phyloP scores from a whole-genome alignment of 257 asterid species.

The Solanum arcanum region DNA sequence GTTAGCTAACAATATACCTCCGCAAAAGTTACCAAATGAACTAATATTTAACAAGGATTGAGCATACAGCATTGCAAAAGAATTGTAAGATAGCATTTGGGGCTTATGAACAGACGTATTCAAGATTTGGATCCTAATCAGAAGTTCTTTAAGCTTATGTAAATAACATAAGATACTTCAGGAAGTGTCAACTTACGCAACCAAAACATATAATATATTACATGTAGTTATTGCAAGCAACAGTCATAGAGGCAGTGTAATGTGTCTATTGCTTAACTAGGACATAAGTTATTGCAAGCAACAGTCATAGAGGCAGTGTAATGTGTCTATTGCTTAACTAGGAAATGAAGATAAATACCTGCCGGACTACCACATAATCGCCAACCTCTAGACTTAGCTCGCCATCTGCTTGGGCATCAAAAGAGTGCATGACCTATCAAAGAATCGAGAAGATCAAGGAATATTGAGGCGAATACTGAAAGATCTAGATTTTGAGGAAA shows the following conservation, averaged over 20 bases:
- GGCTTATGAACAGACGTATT: neutral
- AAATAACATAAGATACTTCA: neutral
- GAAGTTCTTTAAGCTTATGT: neutral
- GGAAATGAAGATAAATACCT: constrained; percentile 31
- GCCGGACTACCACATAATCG: constrained; percentile 69
- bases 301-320: neutral
- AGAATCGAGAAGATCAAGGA: neutral
- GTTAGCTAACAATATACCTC: neutral
- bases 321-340: neutral
- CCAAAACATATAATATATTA: neutral
- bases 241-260: neutral
- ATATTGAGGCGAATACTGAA: neutral
- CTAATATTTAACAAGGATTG: neutral
- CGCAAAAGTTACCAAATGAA: neutral
- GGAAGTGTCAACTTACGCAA: neutral
- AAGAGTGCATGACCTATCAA: constrained; percentile 68
- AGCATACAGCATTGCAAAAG: neutral
- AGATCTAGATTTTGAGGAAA: neutral
- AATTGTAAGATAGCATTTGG: neutral
- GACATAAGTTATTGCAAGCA: neutral
- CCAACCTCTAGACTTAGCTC: constrained; percentile 68
- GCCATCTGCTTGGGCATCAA: constrained; percentile 82
- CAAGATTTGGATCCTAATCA: neutral
- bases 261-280: neutral
- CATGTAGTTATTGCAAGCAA: neutral